Conservation (phyloP, 352 stramenopile genomes). For the Thalassiosira ordinaria region DNA sequence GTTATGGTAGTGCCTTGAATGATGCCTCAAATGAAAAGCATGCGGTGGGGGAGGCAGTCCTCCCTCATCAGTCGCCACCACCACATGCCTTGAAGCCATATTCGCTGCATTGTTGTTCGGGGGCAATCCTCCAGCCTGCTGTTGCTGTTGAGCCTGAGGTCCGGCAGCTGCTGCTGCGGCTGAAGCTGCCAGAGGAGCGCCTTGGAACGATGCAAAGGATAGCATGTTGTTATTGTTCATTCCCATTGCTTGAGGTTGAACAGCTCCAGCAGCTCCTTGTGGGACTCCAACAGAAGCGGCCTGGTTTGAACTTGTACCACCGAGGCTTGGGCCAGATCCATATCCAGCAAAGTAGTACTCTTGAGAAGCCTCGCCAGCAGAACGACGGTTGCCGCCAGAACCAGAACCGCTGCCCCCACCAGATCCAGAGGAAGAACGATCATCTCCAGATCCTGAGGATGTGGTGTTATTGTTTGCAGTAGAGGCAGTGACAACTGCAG, state of each 20-base stretch:
- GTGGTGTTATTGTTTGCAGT: constrained; percentile 12
- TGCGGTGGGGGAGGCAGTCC: constrained; percentile 10
- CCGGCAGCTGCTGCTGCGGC: constrained; percentile 6
- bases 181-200: background rate
- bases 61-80: constrained; percentile 31
- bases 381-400: constrained; percentile 17
- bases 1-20: constrained; percentile 48
- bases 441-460: constrained; percentile 9
- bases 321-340: constrained; percentile 10
- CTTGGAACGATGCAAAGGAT: constrained; percentile 30
- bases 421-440: constrained; percentile 19
- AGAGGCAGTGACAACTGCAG: constrained; percentile 33
- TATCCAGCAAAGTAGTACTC: constrained; percentile 50
- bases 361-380: constrained; percentile 24
- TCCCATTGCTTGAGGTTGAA: background rate
- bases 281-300: background rate
- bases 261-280: background rate
- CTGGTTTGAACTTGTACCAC: constrained; percentile 1
- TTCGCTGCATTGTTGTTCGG: background rate
- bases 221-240: constrained; percentile 15
- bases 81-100: constrained; percentile 16
- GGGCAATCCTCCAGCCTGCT: background rate
- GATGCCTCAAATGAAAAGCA: constrained; percentile 33
- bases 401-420: constrained; percentile 21
- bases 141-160: constrained; percentile 1